Base-by-base conservation (phyloP, 2,329 filamentous ascomycete species). In the Salinomyces thailandicus region DNA sequence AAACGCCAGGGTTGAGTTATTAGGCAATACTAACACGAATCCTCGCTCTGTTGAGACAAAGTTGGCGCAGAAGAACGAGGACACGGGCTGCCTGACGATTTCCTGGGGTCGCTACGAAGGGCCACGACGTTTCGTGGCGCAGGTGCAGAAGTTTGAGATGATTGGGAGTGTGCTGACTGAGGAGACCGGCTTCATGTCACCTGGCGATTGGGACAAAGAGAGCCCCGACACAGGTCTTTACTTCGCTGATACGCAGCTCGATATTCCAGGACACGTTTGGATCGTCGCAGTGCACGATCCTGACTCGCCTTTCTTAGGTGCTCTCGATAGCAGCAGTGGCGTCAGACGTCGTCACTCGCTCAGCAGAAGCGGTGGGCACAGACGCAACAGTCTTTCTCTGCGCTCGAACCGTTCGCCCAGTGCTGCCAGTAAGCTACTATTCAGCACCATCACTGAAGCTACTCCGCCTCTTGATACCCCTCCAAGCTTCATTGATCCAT, bases 191-290 rank as follows among this genome's bases (percentile, higher is more conserved):
- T 28, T 29, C n/a, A 24, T 15, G 8, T 36, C 29, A 14, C 24
- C 19, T 9, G 28, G 18, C 2, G 20, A 26, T 7, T 19, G 28
- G n/a, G 31, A 35, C 7, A 15, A 14, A 16, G 18, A 30, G n/a
- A 9, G 5, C 8, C n/a, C n/a, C n/a, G 13, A 18, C 11, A 27
- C 16, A 11, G 20, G 39, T 18, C 16, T 26, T 6, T 35, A 31
- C 11, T 22, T 41, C 15, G 35, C 33, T 12, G 18, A 28, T 11
- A 37, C 29, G 2, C n/a, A 40, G 14, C 38, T 40, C n/a, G 42
- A 44, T 12, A 27, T 44, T 26, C 19, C 35, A n/a, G 31, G 28
- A 14, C 42, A 44, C 27, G 36, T 44, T 26, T 44, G 42, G 42
- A 24, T 35, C 7, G 39, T 44, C 18, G 42, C 39, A 13, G 20